These are phyloP conservation scores for Lactifluus subvellereus DNA, from an alignment of 768 basidiomycete genomes.

Conservation along the genomic window DNA sequence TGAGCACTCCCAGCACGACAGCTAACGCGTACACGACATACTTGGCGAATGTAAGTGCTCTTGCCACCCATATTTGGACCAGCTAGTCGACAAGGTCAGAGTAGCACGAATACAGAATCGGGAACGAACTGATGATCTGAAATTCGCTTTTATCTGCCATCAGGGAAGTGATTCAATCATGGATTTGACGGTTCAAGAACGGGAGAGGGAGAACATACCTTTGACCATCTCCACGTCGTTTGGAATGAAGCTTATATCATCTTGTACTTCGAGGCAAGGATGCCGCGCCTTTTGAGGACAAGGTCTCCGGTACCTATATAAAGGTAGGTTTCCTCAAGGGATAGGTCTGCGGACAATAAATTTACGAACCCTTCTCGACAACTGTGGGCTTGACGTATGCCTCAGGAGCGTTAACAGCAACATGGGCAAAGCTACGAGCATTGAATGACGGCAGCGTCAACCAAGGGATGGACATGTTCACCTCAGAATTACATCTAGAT, in stretches of 20 bases:
- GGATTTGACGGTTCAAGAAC: background rate
- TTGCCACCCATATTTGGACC: conserved; percentile 99
- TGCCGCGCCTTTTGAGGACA: conserved; percentile 79
- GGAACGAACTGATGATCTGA: conserved; percentile 77
- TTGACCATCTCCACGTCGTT: conserved; percentile 96
- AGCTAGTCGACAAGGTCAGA: conserved; percentile 39
- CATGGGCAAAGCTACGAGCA: conserved; percentile 74
- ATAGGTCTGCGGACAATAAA: background rate
- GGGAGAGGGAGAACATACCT: conserved; percentile 36
- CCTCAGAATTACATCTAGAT: conserved; percentile 90
- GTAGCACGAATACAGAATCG: background rate
- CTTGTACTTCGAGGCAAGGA: conserved; percentile 95
- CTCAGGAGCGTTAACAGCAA: conserved; percentile 80
- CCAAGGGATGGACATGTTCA: conserved; percentile 27
- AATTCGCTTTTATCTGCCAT: conserved; percentile 76
- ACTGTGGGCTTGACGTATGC: conserved; percentile 85
- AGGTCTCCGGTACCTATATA: conserved; percentile 70
- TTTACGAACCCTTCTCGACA: conserved; percentile 57
- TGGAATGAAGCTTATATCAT: conserved; percentile 90
- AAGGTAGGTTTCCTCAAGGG: background rate
- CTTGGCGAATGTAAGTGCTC: conserved; percentile 93
- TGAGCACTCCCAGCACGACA: background rate
- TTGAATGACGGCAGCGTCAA: background rate
- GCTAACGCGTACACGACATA: conserved; percentile 26
- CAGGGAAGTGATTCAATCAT: background rate